Evolutionary conservation across 2,329 filamentous ascomycete genomes (phyloP), one percentile per base, ranked within the genome.

Genomic region (Colletotrichum australisinense): DNA sequence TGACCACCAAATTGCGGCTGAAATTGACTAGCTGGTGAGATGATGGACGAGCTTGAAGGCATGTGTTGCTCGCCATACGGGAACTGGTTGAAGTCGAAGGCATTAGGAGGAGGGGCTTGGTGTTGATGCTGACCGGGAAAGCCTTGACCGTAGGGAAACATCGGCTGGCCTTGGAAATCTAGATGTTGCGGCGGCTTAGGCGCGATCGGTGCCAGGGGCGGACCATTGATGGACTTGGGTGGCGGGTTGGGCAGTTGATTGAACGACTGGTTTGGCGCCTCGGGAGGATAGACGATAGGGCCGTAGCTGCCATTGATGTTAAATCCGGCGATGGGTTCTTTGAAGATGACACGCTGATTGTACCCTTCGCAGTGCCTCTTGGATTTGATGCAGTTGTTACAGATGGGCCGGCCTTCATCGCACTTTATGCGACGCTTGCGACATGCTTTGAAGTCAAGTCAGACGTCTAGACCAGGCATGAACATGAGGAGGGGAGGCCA

Each of bases 401-500:
- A 97, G 32, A 89, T 93, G 30, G 94, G 94, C 63, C 93, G 90
- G 78, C 95, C 94, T 82, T 98, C 97, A 75, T 97, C 97, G 82
- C 97, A 99, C 84, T 98, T 99, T 83, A 99, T 98, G 75, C 97
- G 93, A 66, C 97, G 93, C 84, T 94, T 96, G 75, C 97, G 93
- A 84, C 97, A 99, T 71, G 97, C 94, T 95, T 80, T 58, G 74
- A 60, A 26, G 42, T 52, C 67, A 68, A 42, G 73, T 67, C n/a
- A 65, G 72, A 68, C 8, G 30, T 55, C 65, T 56, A 59, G 24
- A 49, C 42, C 19, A 9, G 8, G 16, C n/a, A 19, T 49, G 5
- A 49, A 49, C 19, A 8, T 49, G 19, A 42, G 38, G 14, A 42
- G 16, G 38, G 38, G 42, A 19, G 16, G 42, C 22, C 42, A 56